These are phyloP conservation scores for Heritiera littoralis DNA, from an alignment of 345 rosid species.

Conservation along the genomic window DNA sequence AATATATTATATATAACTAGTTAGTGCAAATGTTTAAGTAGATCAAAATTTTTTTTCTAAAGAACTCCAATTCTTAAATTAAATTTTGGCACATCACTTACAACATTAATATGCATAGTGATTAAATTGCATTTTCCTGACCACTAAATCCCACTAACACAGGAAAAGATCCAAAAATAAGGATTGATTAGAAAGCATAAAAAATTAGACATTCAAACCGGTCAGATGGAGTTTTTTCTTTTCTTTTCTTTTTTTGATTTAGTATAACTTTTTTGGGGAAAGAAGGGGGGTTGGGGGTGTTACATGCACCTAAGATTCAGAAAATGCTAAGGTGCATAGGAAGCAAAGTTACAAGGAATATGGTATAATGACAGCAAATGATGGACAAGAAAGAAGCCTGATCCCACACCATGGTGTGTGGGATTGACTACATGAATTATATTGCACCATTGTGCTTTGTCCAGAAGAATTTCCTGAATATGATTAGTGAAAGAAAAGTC, in stretches of 20 bases:
- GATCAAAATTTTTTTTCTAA: not conserved
- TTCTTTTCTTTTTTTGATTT: not conserved
- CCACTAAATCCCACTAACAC: not conserved
- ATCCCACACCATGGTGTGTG: not conserved
- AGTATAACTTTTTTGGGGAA: not conserved
- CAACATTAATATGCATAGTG: not conserved
- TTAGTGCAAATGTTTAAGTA: not conserved
- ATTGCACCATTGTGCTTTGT: not conserved
- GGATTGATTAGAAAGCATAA: not conserved
- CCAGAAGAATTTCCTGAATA: not conserved
- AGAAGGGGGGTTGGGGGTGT: not conserved
- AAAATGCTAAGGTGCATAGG: not conserved
- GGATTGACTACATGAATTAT: not conserved
- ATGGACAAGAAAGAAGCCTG: not conserved
- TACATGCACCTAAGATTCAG: not conserved
- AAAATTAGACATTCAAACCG: not conserved
- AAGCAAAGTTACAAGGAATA: not conserved
- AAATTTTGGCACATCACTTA: not conserved
- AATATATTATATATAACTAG: conserved; percentile 10
- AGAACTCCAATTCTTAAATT: conserved; percentile 1
- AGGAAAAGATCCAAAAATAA: not conserved
- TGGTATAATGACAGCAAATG: not conserved
- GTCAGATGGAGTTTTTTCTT: not conserved
- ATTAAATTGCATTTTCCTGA: not conserved
- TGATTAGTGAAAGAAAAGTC: not conserved